Percentiles rank a stretch among this genome's conserved stretches.
Conservation (phyloP, 495 filamentous ascomycete species). For the Podospora tetraspora region DNA sequence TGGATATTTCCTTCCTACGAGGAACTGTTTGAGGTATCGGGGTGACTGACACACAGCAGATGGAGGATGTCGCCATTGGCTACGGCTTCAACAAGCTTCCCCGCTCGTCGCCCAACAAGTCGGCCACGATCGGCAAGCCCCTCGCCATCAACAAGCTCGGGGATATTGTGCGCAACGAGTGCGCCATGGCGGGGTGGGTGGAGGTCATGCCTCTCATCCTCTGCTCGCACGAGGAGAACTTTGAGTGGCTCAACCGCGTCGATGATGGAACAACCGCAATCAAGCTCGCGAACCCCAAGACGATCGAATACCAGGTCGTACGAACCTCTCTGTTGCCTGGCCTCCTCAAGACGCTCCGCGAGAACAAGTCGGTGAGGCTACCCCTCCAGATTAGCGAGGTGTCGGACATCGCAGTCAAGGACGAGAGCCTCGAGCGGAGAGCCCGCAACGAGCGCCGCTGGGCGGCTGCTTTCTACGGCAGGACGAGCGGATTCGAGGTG, state of each 20-base stretch:
- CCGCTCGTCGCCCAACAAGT: slow-evolving; percentile 72
- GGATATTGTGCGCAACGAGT: slow-evolving; percentile 86
- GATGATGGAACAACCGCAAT: slow-evolving; percentile 85
- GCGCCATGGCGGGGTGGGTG: slow-evolving; percentile 90
- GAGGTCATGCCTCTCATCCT: slow-evolving; percentile 96
- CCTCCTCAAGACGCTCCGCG: slow-evolving; percentile 87
- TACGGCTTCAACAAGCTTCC: slow-evolving; percentile 96
- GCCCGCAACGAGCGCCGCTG: slow-evolving; percentile 90
- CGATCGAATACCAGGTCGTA: slow-evolving; percentile 92
- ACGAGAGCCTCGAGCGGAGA: slow-evolving; percentile 68
- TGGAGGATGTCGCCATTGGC: slow-evolving; percentile 95
- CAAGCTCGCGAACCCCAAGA: slow-evolving; percentile 91
- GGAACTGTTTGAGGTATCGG: neutral
- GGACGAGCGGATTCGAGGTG: slow-evolving; percentile 91
- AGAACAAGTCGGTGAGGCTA: slow-evolving; percentile 85
- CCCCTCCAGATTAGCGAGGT: slow-evolving; percentile 94
- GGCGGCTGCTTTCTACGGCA: slow-evolving; percentile 91
- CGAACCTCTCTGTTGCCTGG: slow-evolving; percentile 85
- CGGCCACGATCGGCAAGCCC: slow-evolving; percentile 78
- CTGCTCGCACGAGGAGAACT: slow-evolving; percentile 98
- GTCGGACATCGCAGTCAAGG: slow-evolving; percentile 88
- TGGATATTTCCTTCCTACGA: neutral
- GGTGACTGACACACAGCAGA: slow-evolving; percentile 32
- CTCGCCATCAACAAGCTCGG: slow-evolving; percentile 88
- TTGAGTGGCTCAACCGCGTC: slow-evolving; percentile 86